Base-by-base conservation (phyloP, 257 asterid species). In the Cruciata laevipes region DNA sequence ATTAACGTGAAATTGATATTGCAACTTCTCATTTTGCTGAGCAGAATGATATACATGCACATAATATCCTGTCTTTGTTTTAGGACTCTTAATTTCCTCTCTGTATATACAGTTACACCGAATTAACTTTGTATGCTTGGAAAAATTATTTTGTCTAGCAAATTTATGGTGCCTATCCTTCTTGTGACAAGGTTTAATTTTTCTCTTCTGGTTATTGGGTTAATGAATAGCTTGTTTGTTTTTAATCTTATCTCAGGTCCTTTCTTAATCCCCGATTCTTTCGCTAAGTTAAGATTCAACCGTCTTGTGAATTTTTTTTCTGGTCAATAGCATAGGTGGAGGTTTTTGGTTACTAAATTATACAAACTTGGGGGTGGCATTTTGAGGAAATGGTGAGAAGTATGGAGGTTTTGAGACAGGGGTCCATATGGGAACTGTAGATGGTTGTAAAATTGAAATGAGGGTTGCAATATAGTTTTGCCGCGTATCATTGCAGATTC, bases 191-290 rank as follows among this genome's bases (percentile, higher is more conserved):
- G n/a, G 56, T 21, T 55, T 27, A 52, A 9, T 25, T 2, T 20
- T 55, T 55, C 61, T 55, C 17, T 55, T 55, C 31, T 55, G 61
- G 24, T 21, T 56, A 10, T 56, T 23, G 61, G 61, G 61, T 40
- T 53, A 21, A 53, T 53, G 21, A 53, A 18, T 53, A 17, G 56
- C 2, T 44, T 51, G 56, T 13, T 44, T 51, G 56, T 44, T 44
- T 44, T 9, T 16, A 18, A 6, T 51, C 47, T 0, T 9, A 40
- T 17, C 8, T 17, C n/a, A 3, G 23, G 11, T 53, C 24, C 10
- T 53, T n/a, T 53, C 1, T 53, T 4, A 51, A 51, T 51, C 20
- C 20, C 20, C 17, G 18, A 6, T 51, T 21, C 24, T 53, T 53
- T n/a, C 27, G n/a, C 59, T 53, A 8, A n/a, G 2, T 53, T 53